Conservation (phyloP, 2,329 filamentous ascomycete species). For the Ramularia collo-cygni region DNA sequence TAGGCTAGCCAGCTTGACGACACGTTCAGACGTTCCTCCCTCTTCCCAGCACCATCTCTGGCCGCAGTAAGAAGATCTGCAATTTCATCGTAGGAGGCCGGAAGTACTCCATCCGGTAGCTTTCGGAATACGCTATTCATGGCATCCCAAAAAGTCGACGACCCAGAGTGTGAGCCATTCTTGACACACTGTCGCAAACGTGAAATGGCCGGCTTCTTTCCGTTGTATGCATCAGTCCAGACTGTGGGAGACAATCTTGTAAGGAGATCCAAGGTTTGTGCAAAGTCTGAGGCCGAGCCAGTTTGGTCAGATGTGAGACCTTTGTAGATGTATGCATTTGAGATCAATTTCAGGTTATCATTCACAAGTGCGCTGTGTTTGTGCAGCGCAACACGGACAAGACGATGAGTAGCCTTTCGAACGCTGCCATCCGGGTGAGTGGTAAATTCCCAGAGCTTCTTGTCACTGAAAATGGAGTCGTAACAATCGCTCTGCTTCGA, state of each 20-base stretch:
- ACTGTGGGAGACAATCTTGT: conserved; percentile 59
- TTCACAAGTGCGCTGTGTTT: conserved; percentile 38
- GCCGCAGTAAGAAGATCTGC: conserved; percentile 60
- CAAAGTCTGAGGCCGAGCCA: conserved; percentile 66
- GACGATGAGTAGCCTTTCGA: conserved; percentile 50
- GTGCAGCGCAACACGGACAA: conserved; percentile 46
- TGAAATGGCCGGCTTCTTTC: conserved; percentile 49
- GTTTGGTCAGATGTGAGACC: conserved; percentile 65
- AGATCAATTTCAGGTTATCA: conserved; percentile 49
- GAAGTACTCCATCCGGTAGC: conserved; percentile 54
- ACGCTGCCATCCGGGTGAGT: conserved; percentile 51
- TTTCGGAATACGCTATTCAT: conserved; percentile 54
- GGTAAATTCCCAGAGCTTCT: conserved; percentile 54
- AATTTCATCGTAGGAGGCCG: conserved; percentile 44
- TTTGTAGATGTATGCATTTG: conserved; percentile 65
- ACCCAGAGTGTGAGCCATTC: conserved; percentile 75
- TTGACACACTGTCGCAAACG: conserved; percentile 67
- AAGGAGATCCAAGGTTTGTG: conserved; percentile 59
- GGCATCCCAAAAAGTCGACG: conserved; percentile 64
- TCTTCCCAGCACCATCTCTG: conserved; percentile 61
- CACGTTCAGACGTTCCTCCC: conserved; percentile 67
- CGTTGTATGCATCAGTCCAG: conserved; percentile 63
- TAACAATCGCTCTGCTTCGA: conserved; percentile 57
- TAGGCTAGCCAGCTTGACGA: conserved; percentile 69
- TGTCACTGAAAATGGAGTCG: conserved; percentile 58